Evolutionary conservation across 169 alveolate genomes (phyloP), one percentile per base, ranked within the genome.

Genomic region (Plasmodium gonderi): DNA sequence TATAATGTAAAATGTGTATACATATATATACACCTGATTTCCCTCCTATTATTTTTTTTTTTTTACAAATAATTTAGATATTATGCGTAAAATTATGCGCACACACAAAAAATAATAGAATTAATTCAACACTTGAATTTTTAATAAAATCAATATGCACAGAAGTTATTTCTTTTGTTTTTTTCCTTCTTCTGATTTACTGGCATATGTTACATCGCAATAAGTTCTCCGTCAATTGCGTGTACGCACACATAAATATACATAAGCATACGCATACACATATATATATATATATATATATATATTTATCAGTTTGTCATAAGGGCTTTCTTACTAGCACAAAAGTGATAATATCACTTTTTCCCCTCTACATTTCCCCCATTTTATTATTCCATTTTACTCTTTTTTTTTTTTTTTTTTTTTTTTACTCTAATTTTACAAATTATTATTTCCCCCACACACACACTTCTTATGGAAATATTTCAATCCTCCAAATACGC

Each of bases 401-500:
- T 33, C 85, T 77, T n/a, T 23, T 23, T 67, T 23, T 17, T 67
- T 67, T 7, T 29, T 67, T 6, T 67, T 26, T 26, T 67, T 23
- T 4, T 79, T 38, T 60, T 47, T 78, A 17, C 6, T 36, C 29
- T 7, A 45, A 7, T 23, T 78, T 45, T 31, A 44, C 47, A 12
- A n/a, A 40, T 51, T 60, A 17, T 75, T 60, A 17, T 75, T 76
- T 29, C 68, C 31, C 8, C 29, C 3, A 5, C 40, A 90, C 64
- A n/a, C 45, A 23, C 29, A 44, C 82, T n/a, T 90, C n/a, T n/a
- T n/a, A n/a, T n/a, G n/a, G n/a, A n/a, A n/a, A n/a, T n/a, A n/a
- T n/a, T 78, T 83, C 91, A 90, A 42, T 81, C 96, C 80, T 87
- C 95, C 64, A 95, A 79, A 79, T 95, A 95, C 3, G 79, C 90